Base-by-base conservation (phyloP, 2,329 filamentous ascomycete genomes). In the Fusarium cyanostomum region DNA sequence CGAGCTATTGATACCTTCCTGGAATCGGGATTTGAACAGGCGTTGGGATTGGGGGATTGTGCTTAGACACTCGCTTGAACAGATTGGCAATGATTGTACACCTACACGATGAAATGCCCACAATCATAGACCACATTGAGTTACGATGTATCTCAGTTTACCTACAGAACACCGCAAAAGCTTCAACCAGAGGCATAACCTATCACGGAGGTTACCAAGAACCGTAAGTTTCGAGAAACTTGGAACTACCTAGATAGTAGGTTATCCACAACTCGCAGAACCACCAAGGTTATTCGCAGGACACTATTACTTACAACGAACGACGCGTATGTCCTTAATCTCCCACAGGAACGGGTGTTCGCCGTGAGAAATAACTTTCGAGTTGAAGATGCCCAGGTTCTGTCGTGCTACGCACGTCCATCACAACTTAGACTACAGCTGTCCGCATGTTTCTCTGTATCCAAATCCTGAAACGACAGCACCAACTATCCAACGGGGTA, bases 51-150 rank as follows among this genome's bases (percentile, higher is more conserved):
- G 54, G 54, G 8, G 51, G 9, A 43, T 38, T 13, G 9, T 51
- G 13, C 13, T 46, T 34, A 38, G 21, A 60, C 62, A 35, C 59
- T 64, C 63, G 16, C 42, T 64, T 60, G 39, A 30, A 51, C 27
- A 57, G 34, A 31, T 24, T 37, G 13, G 13, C 28, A 15, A 24
- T 33, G 31, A 33, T 30, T 37, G 10, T 27, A 37, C 34, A 46
- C n/a, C n/a, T 48, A 51, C 26, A 15, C 16, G 31, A 37, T 31
- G n/a, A 31, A 35, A 48, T 55, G 31, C 15, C 30, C 30, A 28
- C 27, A 43, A 2, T 35, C 18, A 35, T 18, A 21, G n/a, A 54
- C 5, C 33, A 15, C 21, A 21, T 21, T 21, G 21, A 21, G 21
- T 21, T 21, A 4, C 15, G 18, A 3, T 9, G n/a, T 42, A 52